Conservation (phyloP, 2,329 filamentous ascomycete genomes). For the Nannizziopsis barbatae region DNA sequence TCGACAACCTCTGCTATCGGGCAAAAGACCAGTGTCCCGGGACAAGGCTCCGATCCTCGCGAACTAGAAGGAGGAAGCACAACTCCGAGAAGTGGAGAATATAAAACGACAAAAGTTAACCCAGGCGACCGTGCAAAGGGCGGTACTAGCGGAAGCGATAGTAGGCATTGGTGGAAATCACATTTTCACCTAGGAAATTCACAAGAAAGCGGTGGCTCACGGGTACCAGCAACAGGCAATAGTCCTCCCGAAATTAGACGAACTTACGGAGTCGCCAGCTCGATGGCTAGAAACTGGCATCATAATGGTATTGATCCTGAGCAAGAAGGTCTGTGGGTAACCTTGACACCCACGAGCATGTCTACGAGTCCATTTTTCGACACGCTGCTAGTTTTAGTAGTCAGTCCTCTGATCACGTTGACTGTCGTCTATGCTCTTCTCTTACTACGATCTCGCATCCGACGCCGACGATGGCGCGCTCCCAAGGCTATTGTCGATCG, state of each 20-base stretch:
- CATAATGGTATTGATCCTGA: constrained; percentile 33
- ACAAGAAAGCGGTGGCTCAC: constrained; percentile 1
- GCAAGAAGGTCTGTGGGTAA: constrained; percentile 87
- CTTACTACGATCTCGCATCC: constrained; percentile 75
- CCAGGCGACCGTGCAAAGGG: constrained; percentile 10
- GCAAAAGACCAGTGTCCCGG: constrained; percentile 22
- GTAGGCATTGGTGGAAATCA: constrained; percentile 27
- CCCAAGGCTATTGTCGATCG: constrained; percentile 92
- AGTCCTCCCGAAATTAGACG: constrained; percentile 6
- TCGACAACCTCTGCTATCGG: constrained; percentile 18
- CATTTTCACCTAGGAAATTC: constrained; percentile 23
- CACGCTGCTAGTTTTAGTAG: constrained; percentile 87
- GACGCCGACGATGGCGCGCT: constrained; percentile 85
- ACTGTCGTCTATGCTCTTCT: constrained; percentile 86
- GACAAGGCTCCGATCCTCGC: constrained; percentile 22
- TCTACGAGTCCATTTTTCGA: constrained; percentile 91
- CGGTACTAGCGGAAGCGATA: constrained; percentile 11
- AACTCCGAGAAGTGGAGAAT: constrained; percentile 63
- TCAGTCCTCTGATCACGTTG: constrained; percentile 83
- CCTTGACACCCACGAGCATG: constrained; percentile 76
- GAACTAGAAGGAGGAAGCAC: constrained; percentile 54
- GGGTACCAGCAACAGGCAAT: neutral
- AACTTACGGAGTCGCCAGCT: constrained; percentile 16
- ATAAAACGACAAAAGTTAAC: constrained; percentile 29
- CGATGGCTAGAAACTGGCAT: constrained; percentile 12